Evolutionary conservation across 2,329 filamentous ascomycete species (phyloP).

Genomic region (Sporothrix schenckii): DNA sequence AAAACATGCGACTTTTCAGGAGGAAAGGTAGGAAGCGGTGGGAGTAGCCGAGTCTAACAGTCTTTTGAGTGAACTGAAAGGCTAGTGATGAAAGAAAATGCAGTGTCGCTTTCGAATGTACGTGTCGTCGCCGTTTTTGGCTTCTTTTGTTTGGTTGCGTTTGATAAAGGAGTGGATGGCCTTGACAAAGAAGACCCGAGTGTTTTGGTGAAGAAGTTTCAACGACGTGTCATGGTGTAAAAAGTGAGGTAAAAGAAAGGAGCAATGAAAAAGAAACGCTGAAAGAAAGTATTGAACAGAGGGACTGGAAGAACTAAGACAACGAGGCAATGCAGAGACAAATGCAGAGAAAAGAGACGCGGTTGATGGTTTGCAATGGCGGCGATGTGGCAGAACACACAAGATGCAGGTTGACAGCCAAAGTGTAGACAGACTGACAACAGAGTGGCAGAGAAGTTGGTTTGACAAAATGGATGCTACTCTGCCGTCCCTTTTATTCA

Average conservation of each 20-base stretch:
- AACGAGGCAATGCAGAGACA: constrained; percentile 19
- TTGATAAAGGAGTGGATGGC: constrained; percentile 28
- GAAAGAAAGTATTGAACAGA: background rate
- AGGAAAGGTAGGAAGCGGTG: background rate
- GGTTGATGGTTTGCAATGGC: background rate
- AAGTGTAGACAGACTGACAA: background rate
- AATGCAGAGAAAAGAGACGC: background rate
- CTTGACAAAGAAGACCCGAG: constrained; percentile 21
- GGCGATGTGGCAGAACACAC: constrained; percentile 17
- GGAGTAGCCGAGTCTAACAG: background rate
- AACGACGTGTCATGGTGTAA: constrained; percentile 18
- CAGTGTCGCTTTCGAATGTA: background rate
- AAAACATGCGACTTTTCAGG: background rate
- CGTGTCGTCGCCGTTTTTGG: background rate
- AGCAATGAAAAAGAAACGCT: background rate
- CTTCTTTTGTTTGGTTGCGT: background rate
- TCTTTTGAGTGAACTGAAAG: background rate
- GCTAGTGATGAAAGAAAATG: background rate
- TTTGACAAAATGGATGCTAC: background rate
- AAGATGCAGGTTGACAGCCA: background rate
- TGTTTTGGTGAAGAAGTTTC: constrained; percentile 7
- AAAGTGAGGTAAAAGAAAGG: constrained; percentile 1
- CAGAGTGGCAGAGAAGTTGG: background rate
- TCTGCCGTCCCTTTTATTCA: constrained; percentile 20
- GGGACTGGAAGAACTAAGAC: background rate